A percentile compares a stretch with the other conserved stretches of the same genome.
Conservation (phyloP, 2,329 filamentous ascomycete genomes). For the Aspergillus vadensis region DNA sequence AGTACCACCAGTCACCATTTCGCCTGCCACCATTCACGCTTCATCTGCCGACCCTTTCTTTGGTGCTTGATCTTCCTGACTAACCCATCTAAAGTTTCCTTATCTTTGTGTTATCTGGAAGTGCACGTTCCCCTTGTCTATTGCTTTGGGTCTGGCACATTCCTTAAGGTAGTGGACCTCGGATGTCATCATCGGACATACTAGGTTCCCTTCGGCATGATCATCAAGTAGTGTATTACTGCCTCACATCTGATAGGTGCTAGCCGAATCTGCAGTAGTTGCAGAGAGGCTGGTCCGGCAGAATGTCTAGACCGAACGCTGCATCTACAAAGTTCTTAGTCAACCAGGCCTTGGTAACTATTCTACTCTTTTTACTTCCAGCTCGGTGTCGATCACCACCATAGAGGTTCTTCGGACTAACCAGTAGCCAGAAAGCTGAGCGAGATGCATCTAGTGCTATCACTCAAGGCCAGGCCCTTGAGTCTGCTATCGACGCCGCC, state of each 20-base stretch:
- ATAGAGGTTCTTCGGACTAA: conserved; percentile 25
- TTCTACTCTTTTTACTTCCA: conserved; percentile 2
- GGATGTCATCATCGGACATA: conserved; percentile 1
- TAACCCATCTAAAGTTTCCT: not conserved
- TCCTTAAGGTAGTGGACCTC: not conserved
- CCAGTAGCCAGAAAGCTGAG: conserved; percentile 54
- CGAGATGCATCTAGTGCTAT: conserved; percentile 52
- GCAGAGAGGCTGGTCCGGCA: conserved; percentile 8
- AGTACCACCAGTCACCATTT: not conserved
- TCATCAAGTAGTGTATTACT: not conserved
- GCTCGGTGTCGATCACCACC: not conserved
- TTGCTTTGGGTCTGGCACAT: not conserved
- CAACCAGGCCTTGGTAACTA: conserved; percentile 35
- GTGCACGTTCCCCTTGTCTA: not conserved
- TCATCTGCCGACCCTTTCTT: not conserved
- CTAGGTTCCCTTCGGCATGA: not conserved
- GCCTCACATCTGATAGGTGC: not conserved
- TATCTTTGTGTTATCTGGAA: not conserved
- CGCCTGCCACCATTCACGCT: not conserved
- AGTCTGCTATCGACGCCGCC: conserved; percentile 73
- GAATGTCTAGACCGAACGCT: conserved; percentile 34
- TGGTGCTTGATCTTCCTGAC: not conserved
- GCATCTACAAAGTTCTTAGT: conserved; percentile 30
- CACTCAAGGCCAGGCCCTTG: conserved; percentile 66
- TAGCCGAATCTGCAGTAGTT: not conserved